Evolutionary conservation across 169 alveolate species (phyloP), one percentile per base, ranked within the genome.

Genomic region (Eimeria acervulina): DNA sequence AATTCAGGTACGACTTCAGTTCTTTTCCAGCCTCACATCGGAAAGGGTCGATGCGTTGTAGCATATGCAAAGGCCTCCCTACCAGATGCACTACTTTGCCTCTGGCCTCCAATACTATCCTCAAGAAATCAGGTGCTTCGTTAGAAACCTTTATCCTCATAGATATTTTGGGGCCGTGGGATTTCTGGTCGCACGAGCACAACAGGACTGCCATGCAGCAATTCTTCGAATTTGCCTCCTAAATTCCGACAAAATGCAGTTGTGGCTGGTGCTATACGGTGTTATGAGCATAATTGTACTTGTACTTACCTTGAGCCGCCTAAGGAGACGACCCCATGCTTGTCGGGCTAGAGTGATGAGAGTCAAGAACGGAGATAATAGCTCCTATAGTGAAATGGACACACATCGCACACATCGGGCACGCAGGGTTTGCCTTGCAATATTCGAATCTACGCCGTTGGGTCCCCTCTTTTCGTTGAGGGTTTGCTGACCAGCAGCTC

Each of bases 111-210:
- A 87, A 61, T 5, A 33, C 33, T 33, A 87, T 38, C 21, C 63
- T 26, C 59, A 87, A 38, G 51, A 55, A 87, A 40, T 61, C 59
- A 12, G 93, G 93, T 38, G n/a, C 42, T 13, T 33, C 81, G 1
- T 23, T 28, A 38, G 21, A 17, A 36, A 40, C 28, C 81, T 33
- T 40, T 0, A 87, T 70, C 63, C 26, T 59, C 81, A 87, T 59
- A 17, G 81, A 36, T 59, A 87, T 55, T 63, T 87, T 55, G 63
- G 93, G 81, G 21, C 93, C 93, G 21, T 87, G 93, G n/a, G 93
- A 59, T 38, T 61, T 87, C 93, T 87, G 93, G 74, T 36, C 42
- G 33, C 91, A 83, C 8, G 21, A 74, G 23, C 85, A 74, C 40
- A 26, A 44, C 36, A 42, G 42, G 19, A 28, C 44, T 26, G n/a